Conservation (phyloP, 208 protist genomes). For the Novymonas esmeraldas region DNA sequence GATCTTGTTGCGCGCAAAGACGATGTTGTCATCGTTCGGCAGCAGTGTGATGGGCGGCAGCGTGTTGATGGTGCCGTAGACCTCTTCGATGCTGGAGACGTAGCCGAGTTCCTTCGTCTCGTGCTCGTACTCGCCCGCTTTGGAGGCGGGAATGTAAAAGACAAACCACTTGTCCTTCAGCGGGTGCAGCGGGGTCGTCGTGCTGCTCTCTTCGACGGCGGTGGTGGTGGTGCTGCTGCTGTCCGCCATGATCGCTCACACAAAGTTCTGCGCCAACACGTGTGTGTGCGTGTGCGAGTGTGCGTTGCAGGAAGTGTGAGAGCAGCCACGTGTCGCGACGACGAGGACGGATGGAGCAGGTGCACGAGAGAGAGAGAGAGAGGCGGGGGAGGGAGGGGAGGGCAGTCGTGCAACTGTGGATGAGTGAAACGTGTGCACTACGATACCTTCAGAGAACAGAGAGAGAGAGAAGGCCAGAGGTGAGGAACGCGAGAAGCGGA, state of each 20-base stretch:
- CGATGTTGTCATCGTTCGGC: constrained; percentile 66
- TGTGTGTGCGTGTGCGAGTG: not conserved
- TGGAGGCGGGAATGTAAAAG: constrained; percentile 68
- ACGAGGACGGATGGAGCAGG: too few species aligned
- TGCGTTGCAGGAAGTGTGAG: too few species aligned
- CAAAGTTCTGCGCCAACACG: too few species aligned
- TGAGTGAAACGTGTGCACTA: not conserved
- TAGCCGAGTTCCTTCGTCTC: constrained; percentile 68
- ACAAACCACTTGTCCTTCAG: constrained; percentile 87
- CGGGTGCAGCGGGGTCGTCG: constrained; percentile 40
- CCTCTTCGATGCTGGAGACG: constrained; percentile 73
- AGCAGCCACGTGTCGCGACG: too few species aligned
- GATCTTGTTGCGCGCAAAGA: constrained; percentile 77
- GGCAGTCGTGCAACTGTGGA: not conserved
- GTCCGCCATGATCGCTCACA: constrained; percentile 19
- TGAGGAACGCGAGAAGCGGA: not conserved
- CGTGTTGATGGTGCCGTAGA: constrained; percentile 75
- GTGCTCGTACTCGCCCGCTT: constrained; percentile 52
- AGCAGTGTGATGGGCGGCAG: constrained; percentile 68
- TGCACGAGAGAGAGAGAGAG: too few species aligned
- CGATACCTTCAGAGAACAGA: constrained; percentile 4
- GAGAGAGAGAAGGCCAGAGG: constrained; percentile 9
- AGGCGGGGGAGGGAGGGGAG: not conserved
- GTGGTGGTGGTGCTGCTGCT: constrained; percentile 11
- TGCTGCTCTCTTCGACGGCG: constrained; percentile 7